Evolutionary conservation across 108 stramenopile genomes (phyloP), one percentile per base, ranked within the genome.

Genomic region (Pseudonitzschia pungens): DNA sequence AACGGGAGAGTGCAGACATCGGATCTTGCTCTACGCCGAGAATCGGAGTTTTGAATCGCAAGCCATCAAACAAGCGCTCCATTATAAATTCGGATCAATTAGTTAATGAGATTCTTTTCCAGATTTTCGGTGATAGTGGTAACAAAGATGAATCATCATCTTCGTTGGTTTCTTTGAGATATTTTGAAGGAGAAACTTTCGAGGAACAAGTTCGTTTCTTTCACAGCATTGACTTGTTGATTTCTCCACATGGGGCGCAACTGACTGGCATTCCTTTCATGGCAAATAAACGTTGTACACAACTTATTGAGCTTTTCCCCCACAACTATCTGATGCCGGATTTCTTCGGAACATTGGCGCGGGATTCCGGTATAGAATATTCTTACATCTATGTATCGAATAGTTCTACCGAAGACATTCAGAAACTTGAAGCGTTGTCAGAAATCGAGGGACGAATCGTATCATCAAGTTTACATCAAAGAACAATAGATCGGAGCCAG

Each of bases 201-300:
- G 71, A 52, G 15, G 56, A 71, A 41, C 77, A 78, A 67, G 64
- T 76, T 22, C 54, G 26, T 29, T 74, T 71, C 31, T 77, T 84
- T 41, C 53, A 57, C 22, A 26, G 22, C 11, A 56, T 52, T 4
- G 76, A 84, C 73, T 73, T 84, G 45, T 63, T 84, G 70, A 27
- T 84, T 27, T 59, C 65, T 54, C 73, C 79, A 18, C 83, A 84
- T 65, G 83, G 83, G 5, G 83, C 83, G n/a, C 79, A 84, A 36
- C 48, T 84, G 36, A 77, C 76, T 6, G 79, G 83, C 2, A 15
- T 84, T 7, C 72, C 83, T 18, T 80, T 84, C 48, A 21, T 80
- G 73, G 78, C 74, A n/a, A 50, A 56, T 31, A 60, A 48, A 43
- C 55, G 12, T 6, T 84, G 79, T 62, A 48, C 58, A 15, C 69